phyloP scores from a whole-genome alignment of 1,139 yeast species.

The Saccharomycopsis hybrid region DNA sequence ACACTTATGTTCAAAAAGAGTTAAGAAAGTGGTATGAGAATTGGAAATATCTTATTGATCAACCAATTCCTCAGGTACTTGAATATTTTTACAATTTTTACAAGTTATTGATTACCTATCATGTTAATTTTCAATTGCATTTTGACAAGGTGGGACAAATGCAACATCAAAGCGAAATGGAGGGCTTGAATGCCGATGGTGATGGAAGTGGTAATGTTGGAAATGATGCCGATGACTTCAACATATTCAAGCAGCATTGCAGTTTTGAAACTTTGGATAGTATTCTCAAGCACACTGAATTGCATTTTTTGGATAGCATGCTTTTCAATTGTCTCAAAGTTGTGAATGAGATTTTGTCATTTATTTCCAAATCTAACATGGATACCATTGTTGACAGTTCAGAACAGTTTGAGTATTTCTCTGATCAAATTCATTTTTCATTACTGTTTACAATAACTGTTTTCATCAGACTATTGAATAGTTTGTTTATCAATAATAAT shows the following conservation, averaged over 20 bases:
- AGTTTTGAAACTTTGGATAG: conserved; percentile 15
- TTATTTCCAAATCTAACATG: conserved; percentile 11
- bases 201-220: background rate
- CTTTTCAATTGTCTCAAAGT: conserved; percentile 7
- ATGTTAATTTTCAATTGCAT: conserved; percentile 44
- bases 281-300: background rate
- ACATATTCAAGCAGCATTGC: background rate
- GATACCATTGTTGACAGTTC: conserved; percentile 33
- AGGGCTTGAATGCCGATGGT: no score
- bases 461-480: conserved; percentile 8
- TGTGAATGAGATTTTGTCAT: conserved; percentile 17
- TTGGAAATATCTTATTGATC: conserved; percentile 67
- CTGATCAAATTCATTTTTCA: conserved; percentile 61
- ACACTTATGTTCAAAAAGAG: conserved; percentile 28
- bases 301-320: conserved; percentile 8
- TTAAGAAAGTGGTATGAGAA: conserved; percentile 58
- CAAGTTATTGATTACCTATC: conserved; percentile 45
- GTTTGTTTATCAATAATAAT: no score
- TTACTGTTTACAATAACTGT: conserved; percentile 15
- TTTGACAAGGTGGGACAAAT: conserved; percentile 22
- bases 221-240: no score
- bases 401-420: conserved; percentile 59
- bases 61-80: conserved; percentile 71
- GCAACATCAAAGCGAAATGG: no score
- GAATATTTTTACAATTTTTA: conserved; percentile 36